Conservation (phyloP, 805 yeast species). For the Barnettozyma wickerhamii region DNA sequence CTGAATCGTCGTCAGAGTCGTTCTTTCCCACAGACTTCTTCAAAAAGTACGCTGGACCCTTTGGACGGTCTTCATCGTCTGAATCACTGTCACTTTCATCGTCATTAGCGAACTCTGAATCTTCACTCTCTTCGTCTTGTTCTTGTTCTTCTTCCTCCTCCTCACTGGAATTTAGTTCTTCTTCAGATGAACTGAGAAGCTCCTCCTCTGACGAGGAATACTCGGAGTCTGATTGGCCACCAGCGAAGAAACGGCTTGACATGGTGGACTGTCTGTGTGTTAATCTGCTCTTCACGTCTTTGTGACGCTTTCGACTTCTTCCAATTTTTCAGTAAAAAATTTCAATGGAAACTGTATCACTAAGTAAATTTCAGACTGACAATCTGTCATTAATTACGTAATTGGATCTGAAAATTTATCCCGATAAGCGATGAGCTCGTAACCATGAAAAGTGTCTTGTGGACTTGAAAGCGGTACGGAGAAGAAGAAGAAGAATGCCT, state of each 20-base stretch:
- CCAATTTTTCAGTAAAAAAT: slow-evolving; percentile 14
- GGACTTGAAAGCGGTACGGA: background rate
- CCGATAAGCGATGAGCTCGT: slow-evolving; percentile 3
- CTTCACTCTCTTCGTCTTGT: slow-evolving; percentile 22
- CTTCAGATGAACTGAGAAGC: slow-evolving; percentile 38
- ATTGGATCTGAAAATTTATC: background rate
- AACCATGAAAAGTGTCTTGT: background rate
- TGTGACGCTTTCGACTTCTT: too few relatives aligned
- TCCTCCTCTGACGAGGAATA: slow-evolving; percentile 42
- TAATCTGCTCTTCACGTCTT: background rate
- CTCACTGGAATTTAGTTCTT: slow-evolving; percentile 25
- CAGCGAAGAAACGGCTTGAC: slow-evolving; percentile 85
- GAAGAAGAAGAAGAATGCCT: background rate
- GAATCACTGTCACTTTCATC: slow-evolving; percentile 36
- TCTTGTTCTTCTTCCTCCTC: slow-evolving; percentile 31
- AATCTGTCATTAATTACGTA: background rate
- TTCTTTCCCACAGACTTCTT: slow-evolving; percentile 36
- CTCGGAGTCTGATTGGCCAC: slow-evolving; percentile 40
- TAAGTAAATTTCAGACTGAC: slow-evolving; percentile 17
- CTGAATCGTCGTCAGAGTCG: slow-evolving; percentile 40
- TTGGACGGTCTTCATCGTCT: slow-evolving; percentile 38
- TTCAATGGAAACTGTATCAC: slow-evolving; percentile 6
- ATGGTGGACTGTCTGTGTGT: slow-evolving; percentile 42
- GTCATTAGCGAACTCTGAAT: slow-evolving; percentile 33
- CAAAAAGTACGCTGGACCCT: slow-evolving; percentile 42